Conservation (phyloP, 108 stramenopile genomes). For the Fragilariopsis cylindrus region DNA sequence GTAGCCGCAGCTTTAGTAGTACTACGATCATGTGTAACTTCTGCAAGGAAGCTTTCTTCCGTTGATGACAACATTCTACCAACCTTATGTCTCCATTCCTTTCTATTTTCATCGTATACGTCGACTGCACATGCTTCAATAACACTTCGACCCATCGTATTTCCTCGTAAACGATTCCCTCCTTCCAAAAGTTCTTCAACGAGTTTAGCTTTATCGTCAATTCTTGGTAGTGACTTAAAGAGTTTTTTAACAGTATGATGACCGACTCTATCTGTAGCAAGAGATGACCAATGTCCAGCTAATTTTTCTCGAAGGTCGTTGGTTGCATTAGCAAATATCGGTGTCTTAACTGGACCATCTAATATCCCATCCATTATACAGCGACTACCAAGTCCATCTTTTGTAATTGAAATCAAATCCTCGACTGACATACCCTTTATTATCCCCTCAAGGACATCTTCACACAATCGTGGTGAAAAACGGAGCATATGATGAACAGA, state of each 20-base stretch:
- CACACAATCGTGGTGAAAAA: slow-evolving; percentile 67
- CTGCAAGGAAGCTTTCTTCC: slow-evolving; percentile 49
- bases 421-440: slow-evolving; percentile 37
- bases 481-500: slow-evolving; percentile 72
- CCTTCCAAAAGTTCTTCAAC: slow-evolving; percentile 66
- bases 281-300: slow-evolving; percentile 48
- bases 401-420: slow-evolving; percentile 59
- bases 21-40: slow-evolving; percentile 18
- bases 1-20: background rate
- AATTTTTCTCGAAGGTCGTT: slow-evolving; percentile 54
- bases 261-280: slow-evolving; percentile 73
- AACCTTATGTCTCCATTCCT: slow-evolving; percentile 40
- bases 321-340: slow-evolving; percentile 40
- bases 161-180: slow-evolving; percentile 64
- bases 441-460: slow-evolving; percentile 61
- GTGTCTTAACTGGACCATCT: slow-evolving; percentile 53
- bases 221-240: slow-evolving; percentile 56
- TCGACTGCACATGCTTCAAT: slow-evolving; percentile 63
- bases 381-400: slow-evolving; percentile 82
- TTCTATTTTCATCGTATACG: slow-evolving; percentile 54
- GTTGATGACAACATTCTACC: slow-evolving; percentile 18
- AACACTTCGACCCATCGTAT: slow-evolving; percentile 75
- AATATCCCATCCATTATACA: slow-evolving; percentile 84
- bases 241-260: slow-evolving; percentile 83
- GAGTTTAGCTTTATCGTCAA: slow-evolving; percentile 62